Evolutionary conservation across 805 yeast species (phyloP).

Genomic region (Kodamaea leandrae): DNA sequence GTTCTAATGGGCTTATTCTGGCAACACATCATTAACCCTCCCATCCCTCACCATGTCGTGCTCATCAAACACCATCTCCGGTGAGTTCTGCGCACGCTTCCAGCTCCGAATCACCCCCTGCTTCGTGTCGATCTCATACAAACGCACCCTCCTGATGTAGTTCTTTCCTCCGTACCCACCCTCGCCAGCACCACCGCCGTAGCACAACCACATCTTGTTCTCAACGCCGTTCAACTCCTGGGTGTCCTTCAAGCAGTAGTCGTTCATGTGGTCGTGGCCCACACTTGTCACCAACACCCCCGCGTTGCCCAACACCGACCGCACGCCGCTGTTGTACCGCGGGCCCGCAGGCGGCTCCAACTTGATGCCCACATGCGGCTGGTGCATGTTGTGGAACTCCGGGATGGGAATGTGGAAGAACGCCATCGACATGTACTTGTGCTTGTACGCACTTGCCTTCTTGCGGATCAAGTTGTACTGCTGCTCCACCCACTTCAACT

Average conservation of each 20-base stretch:
- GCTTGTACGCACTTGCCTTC: conserved; percentile 24
- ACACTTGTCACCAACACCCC: conserved; percentile 76
- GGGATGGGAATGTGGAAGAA: conserved; percentile 94
- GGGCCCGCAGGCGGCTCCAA: conserved; percentile 84
- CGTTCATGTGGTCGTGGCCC: conserved; percentile 97
- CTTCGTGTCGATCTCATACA: conserved; percentile 61
- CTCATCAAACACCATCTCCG: conserved; percentile 45
- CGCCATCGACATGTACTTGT: conserved; percentile 65
- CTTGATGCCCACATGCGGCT: conserved; percentile 54
- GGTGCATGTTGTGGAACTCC: conserved; percentile 59
- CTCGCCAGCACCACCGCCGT: conserved; percentile 92
- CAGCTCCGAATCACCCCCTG: conserved; percentile 55
- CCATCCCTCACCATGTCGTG: conserved; percentile 52
- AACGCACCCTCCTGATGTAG: conserved; percentile 72
- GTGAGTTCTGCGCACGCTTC: conserved; percentile 67
- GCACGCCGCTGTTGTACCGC: conserved; percentile 61
- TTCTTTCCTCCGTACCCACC: conserved; percentile 97
- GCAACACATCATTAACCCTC: conserved; percentile 15
- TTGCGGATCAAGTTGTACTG: conserved; percentile 17
- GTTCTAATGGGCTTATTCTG: too few relatives aligned
- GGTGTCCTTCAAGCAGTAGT: conserved; percentile 70
- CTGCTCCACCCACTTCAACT: conserved; percentile 54
- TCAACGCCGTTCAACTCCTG: conserved; percentile 23
- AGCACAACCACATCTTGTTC: conserved; percentile 74
- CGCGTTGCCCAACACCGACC: conserved; percentile 53